Conservation (phyloP, 768 basidiomycete genomes). For the Tremella fuciformis region DNA sequence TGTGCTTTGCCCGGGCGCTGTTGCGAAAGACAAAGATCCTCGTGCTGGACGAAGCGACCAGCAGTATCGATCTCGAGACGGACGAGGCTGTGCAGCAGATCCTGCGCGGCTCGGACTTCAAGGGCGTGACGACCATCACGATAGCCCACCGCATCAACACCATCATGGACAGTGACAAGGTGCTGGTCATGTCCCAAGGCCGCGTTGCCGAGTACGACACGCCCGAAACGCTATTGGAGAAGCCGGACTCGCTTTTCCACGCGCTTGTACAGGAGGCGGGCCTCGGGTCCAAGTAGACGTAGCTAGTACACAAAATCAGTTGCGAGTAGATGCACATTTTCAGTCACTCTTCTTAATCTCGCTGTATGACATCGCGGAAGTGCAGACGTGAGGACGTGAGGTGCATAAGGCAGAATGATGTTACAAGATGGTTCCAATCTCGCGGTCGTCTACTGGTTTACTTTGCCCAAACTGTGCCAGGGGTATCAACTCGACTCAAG, state of each 20-base stretch:
- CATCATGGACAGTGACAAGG: conserved; percentile 75
- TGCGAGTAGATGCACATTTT: no score
- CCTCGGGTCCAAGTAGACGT: conserved; percentile 12
- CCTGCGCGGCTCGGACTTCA: conserved; percentile 74
- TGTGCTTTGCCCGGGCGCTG: conserved; percentile 84
- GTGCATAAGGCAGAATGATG: no score
- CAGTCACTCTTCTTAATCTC: no score
- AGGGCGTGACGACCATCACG: conserved; percentile 75
- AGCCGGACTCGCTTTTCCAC: conserved; percentile 43
- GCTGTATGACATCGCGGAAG: no score
- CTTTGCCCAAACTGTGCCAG: no score
- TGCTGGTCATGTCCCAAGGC: conserved; percentile 80
- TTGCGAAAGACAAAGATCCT: conserved; percentile 80
- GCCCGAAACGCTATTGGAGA: conserved; percentile 64
- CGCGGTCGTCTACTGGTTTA: no score
- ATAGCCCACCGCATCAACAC: conserved; percentile 50
- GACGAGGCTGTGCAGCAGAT: conserved; percentile 85
- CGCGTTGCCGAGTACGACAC: conserved; percentile 76
- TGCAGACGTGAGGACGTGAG: no score
- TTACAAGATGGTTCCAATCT: no score
- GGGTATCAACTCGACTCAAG: no score
- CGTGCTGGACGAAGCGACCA: conserved; percentile 89
- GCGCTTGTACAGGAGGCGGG: conserved; percentile 42
- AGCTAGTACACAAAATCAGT: no score
- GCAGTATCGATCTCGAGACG: conserved; percentile 85